Percentiles rank a stretch among this genome's conserved stretches.
Conservation (phyloP, 2,329 filamentous ascomycete species). For the Claviceps spartinae region DNA sequence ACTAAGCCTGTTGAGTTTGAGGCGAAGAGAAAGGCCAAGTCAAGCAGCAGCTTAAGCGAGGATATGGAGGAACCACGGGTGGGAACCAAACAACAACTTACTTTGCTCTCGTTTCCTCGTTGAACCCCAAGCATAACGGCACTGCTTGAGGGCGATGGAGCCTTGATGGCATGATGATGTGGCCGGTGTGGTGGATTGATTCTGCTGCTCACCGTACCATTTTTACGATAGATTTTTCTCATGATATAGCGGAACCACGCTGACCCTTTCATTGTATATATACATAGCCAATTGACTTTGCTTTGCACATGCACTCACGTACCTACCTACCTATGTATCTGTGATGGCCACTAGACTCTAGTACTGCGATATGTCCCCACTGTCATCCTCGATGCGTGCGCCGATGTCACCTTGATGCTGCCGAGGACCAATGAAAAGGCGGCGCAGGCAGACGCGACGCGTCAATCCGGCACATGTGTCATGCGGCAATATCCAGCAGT, state of each 20-base stretch:
- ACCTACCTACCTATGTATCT: too few species aligned
- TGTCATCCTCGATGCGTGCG: too few species aligned
- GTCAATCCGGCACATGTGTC: too few species aligned
- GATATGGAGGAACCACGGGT: neutral
- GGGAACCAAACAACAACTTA: neutral
- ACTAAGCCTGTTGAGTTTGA: neutral
- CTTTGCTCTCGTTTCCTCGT: neutral
- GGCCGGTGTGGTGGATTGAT: neutral
- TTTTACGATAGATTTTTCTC: neutral
- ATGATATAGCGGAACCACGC: neutral
- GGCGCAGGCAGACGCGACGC: too few species aligned
- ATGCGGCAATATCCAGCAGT: too few species aligned
- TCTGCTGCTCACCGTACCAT: neutral
- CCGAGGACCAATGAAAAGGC: too few species aligned
- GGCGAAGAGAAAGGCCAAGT: neutral
- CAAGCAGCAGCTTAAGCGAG: neutral
- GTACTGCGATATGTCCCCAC: too few species aligned
- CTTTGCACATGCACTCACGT: too few species aligned
- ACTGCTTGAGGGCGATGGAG: constrained; percentile 1
- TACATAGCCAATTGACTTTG: neutral
- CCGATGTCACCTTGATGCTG: too few species aligned
- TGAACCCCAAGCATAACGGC: constrained; percentile 1
- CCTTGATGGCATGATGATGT: neutral
- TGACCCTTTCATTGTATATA: constrained; percentile 2
- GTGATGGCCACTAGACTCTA: too few species aligned